These are phyloP conservation scores for Anthostomella pinea DNA, from an alignment of 2,329 filamentous ascomycete genomes.

Conservation along the genomic window DNA sequence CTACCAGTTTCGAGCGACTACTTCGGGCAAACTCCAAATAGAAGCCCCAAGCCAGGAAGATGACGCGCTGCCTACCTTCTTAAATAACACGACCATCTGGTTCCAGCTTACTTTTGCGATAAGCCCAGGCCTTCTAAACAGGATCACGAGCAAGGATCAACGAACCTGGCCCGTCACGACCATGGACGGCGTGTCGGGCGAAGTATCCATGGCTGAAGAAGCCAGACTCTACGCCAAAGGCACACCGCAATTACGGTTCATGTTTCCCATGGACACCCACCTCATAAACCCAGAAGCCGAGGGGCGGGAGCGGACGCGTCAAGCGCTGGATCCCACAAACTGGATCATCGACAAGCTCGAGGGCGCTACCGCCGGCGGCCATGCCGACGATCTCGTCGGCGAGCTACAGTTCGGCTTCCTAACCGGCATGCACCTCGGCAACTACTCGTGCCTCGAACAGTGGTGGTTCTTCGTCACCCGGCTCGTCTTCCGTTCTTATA, in stretches of 20 bases:
- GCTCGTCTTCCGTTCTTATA: constrained; percentile 49
- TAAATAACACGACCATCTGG: constrained; percentile 45
- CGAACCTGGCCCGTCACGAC: constrained; percentile 53
- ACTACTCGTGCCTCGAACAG: constrained; percentile 58
- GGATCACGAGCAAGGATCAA: constrained; percentile 42
- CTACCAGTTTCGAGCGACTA: constrained; percentile 38
- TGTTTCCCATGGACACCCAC: constrained; percentile 27
- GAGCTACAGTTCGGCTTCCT: constrained; percentile 61
- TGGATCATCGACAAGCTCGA: constrained; percentile 44
- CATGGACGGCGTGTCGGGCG: constrained; percentile 48
- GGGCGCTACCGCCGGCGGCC: constrained; percentile 9
- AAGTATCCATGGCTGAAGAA: constrained; percentile 38
- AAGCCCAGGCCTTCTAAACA: constrained; percentile 41
- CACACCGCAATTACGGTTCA: constrained; percentile 24
- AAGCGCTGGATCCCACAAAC: constrained; percentile 39
- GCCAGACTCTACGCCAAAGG: constrained; percentile 36
- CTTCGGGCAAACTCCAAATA: constrained; percentile 11
- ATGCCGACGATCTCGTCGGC: constrained; percentile 48
- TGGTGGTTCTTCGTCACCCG: constrained; percentile 57
- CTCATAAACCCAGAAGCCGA: constrained; percentile 26
- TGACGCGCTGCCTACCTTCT: constrained; percentile 24
- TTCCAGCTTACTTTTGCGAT: constrained; percentile 49
- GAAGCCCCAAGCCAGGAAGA: constrained; percentile 12
- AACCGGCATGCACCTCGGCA: constrained; percentile 55
- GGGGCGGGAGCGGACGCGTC: constrained; percentile 28